These are phyloP conservation scores for Hypoxylon lienhwacheense DNA, from an alignment of 495 filamentous ascomycete genomes.

Conservation along the genomic window DNA sequence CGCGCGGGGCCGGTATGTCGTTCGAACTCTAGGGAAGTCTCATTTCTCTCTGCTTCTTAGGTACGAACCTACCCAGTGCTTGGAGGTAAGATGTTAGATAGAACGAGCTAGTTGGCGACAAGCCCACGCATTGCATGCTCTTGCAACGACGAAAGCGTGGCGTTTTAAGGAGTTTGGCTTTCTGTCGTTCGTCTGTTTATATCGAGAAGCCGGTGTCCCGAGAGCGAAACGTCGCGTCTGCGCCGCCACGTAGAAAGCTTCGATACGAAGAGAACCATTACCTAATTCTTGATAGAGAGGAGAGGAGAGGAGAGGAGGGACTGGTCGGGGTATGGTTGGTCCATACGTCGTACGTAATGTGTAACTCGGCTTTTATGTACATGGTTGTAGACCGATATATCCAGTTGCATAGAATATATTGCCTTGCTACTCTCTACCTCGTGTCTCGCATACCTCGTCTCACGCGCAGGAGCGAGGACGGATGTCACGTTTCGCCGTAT, in stretches of 20 bases:
- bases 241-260: slow-evolving; percentile 13
- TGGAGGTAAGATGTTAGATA: slow-evolving; percentile 13
- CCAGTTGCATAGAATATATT: slow-evolving; percentile 1
- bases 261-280: too few relatives aligned
- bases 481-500: too few relatives aligned
- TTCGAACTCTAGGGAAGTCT: neutral
- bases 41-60: slow-evolving; percentile 1
- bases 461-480: too few relatives aligned
- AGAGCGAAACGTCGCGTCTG: slow-evolving; percentile 14
- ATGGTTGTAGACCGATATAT: neutral
- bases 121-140: slow-evolving; percentile 3
- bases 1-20: neutral
- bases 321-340: neutral
- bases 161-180: slow-evolving; percentile 30
- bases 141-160: slow-evolving; percentile 17
- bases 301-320: neutral
- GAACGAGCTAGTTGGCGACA: neutral
- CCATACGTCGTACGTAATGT: neutral
- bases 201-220: neutral
- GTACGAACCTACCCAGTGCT: slow-evolving; percentile 1
- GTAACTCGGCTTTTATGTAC: neutral
- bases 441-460: too few relatives aligned
- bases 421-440: neutral
- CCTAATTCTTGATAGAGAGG: too few relatives aligned
- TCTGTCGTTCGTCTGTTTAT: too few relatives aligned